Evolutionary conservation across 2,329 filamentous ascomycete species (phyloP), one percentile per base, ranked within the genome.

Genomic region (Xylaria arbuscula): DNA sequence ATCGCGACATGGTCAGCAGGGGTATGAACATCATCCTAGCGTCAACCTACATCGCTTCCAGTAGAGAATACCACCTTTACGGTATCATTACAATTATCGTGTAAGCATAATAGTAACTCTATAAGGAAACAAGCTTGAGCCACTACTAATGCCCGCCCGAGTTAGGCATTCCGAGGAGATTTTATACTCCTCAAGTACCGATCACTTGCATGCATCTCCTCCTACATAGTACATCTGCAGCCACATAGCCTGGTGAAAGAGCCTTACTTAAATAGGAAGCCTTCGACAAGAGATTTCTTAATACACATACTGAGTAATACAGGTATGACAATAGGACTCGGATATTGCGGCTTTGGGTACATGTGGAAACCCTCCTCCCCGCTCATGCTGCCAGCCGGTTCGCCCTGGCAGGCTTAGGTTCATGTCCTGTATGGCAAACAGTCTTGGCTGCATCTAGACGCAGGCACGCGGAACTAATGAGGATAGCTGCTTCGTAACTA

Each of bases 31-130:
- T 64, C 40, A 58, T 32, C 6, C 1, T 19, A 65, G 34, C 62
- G 45, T 65, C 45, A 53, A 60, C 51, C 24, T 55, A 28, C 66
- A 62, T 68, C 7, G 36, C 24, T 34, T 19, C 38, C 19, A 58
- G 24, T 40, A 34, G 40, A 56, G 24, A 36, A 61, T 64, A 58
- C 66, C 28, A 68, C 62, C 60, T 34, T 68, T 65, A 64, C 61
- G 10, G 42, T 60, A 56, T 59, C 42, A 57, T 61, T 54, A 22
- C 42, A 62, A 65, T 61, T 40, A 51, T 68, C 51, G 51, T 65
- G 62, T 65, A 61, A 68, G 57, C 50, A 62, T n/a, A 40, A 32
- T 5, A n/a, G 38, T 34, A 54, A 15, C 57, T 61, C 51, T 47
- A 19, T 45, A 57, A 42, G 34, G 24, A 36, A 32, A 45, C 22